Evolutionary conservation across 306 rosid genomes (phyloP).

Genomic region (Quercus suber): DNA sequence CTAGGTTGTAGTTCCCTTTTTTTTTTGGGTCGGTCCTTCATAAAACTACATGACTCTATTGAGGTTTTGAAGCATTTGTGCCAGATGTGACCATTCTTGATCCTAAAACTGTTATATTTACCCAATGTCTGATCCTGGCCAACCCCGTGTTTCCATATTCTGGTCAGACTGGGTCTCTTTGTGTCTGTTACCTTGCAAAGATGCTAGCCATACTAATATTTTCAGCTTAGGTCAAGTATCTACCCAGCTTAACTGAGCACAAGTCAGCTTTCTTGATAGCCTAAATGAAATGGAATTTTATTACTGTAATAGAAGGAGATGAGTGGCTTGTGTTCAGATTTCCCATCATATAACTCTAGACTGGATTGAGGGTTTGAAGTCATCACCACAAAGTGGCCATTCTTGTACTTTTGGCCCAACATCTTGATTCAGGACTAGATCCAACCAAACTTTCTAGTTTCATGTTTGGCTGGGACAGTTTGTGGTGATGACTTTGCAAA

Average conservation of each 20-base stretch:
- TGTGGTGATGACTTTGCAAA: not conserved
- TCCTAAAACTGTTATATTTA: not conserved
- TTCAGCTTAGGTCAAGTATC: not conserved
- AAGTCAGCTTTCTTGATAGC: not conserved
- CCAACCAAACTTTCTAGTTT: not conserved
- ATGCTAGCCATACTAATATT: not conserved
- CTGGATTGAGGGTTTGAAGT: not conserved
- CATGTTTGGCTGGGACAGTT: not conserved
- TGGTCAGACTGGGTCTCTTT: not conserved
- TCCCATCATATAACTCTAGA: not conserved
- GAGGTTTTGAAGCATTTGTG: not conserved
- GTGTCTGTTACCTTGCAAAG: not conserved
- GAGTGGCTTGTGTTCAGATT: not conserved
- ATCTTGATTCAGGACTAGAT: not conserved
- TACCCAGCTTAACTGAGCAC: not conserved
- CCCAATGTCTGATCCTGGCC: not conserved
- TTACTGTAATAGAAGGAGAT: not conserved
- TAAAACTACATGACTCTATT: not conserved
- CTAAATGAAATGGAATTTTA: not conserved
- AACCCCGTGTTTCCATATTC: not conserved
- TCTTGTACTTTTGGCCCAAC: not conserved
- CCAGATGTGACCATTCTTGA: slow-evolving; percentile 2
- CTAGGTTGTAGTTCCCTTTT: not conserved
- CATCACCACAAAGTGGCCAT: not conserved
- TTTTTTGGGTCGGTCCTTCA: not conserved